Evolutionary conservation across 495 filamentous ascomycete genomes (phyloP), one percentile per base, ranked within the genome.

Genomic region (Penicillium maclennaniae): DNA sequence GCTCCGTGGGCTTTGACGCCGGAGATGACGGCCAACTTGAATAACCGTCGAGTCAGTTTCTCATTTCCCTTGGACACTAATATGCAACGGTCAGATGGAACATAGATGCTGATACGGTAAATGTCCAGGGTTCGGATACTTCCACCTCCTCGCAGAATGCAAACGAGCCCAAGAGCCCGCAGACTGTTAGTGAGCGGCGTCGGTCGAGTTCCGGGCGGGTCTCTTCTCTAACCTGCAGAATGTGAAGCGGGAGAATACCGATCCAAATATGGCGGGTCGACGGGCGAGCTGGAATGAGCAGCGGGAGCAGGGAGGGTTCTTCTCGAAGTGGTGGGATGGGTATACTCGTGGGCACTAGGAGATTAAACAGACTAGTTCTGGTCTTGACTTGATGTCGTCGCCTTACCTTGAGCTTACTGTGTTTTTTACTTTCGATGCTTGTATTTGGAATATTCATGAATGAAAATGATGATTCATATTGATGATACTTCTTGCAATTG

Each of bases 291-390:
- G 72, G 57, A 71, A 68, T 38, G 81, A 83, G 56, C 78, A 82
- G 67, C 19, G 48, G 17, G 66, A 67, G 9, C 54, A 61, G 25
- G 67, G 74, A 0, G 79, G 78, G 0, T 63, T 76, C 41, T 71
- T 83, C 43, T 73, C 75, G 2, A 75, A 72, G 56, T 69, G 74
- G 76, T 84, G 81, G 81, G 64, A 82, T 51, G 79, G 70, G 50
- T 83, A 77, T 66, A 75, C 67, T 19, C 54, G 62, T 23, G 69
- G 71, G 12, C 52, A 61, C 43, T 61, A 60, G 43, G 20, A 23
- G 6, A n/a, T n/a, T 40, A 16, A 17, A 7, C 0, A 7, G 16
- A 1, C 16, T 37, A 7, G n/a, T 23, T 7, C 16, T 37, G 34
- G n/a, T 23, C 10, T 34, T 34, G 31, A 34, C 9, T 10, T 49